Evolutionary conservation across 164 flowering plant genomes (phyloP).

Genomic region (Stephania yunnanensis): DNA sequence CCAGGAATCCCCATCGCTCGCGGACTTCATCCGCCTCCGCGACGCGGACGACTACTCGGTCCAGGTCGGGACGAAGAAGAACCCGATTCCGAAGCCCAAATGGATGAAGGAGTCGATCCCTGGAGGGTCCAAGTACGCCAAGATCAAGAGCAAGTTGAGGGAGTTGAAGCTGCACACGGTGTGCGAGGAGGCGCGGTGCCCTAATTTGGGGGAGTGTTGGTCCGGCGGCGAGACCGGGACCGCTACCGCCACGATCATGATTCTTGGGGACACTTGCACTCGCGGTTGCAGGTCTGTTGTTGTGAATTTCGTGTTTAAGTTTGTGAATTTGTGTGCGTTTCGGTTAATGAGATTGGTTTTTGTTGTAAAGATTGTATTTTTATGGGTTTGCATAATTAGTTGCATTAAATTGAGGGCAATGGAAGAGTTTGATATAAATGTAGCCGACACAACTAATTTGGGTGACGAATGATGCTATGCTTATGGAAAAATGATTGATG

Average conservation of each 20-base stretch:
- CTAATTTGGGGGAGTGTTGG: slow-evolving; percentile 34
- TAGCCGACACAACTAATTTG: no score
- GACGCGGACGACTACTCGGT: slow-evolving; percentile 25
- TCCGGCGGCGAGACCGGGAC: slow-evolving; percentile 36
- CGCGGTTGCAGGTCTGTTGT: slow-evolving; percentile 28
- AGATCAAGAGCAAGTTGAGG: slow-evolving; percentile 26
- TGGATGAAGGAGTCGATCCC: slow-evolving; percentile 34
- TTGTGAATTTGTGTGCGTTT: not conserved
- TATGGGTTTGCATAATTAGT: not conserved
- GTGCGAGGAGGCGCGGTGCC: slow-evolving; percentile 32
- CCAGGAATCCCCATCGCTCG: slow-evolving; percentile 20
- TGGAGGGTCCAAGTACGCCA: slow-evolving; percentile 27
- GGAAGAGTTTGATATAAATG: no score
- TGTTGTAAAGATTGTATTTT: no score
- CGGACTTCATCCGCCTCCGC: slow-evolving; percentile 24
- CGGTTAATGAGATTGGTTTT: not conserved
- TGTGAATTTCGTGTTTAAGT: not conserved
- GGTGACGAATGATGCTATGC: no score
- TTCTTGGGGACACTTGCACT: slow-evolving; percentile 33
- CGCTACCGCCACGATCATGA: slow-evolving; percentile 35
- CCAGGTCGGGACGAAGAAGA: slow-evolving; percentile 31
- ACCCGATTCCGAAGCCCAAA: slow-evolving; percentile 31
- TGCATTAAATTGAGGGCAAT: no score
- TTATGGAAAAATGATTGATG: no score
- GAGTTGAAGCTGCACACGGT: slow-evolving; percentile 30